Percentiles rank a stretch among this genome's conserved stretches.
Conservation (phyloP, 2,329 filamentous ascomycete genomes). For the Alternaria angustiovoidea region DNA sequence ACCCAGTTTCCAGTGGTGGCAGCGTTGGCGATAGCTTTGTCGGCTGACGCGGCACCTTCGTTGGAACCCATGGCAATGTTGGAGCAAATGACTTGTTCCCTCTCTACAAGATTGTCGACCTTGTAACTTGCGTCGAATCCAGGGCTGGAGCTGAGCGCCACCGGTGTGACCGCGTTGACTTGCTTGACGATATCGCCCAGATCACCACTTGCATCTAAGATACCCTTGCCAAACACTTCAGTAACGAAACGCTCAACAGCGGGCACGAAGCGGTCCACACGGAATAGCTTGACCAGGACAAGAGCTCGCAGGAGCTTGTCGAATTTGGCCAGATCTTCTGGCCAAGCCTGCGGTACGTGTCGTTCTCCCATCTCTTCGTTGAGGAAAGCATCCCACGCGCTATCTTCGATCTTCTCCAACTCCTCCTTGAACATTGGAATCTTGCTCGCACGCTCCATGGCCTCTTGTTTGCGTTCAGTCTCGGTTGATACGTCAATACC, state of each 20-base stretch:
- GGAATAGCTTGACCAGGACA: constrained; percentile 90
- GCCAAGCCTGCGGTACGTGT: constrained; percentile 79
- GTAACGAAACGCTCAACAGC: constrained; percentile 89
- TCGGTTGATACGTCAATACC: constrained; percentile 81
- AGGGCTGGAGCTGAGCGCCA: constrained; percentile 91
- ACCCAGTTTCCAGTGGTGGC: constrained; percentile 95
- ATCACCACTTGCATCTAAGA: constrained; percentile 86
- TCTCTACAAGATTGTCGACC: constrained; percentile 92
- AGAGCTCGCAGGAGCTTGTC: constrained; percentile 85
- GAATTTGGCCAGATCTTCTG: constrained; percentile 67
- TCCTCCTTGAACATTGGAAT: constrained; percentile 77
- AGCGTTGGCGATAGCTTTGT: constrained; percentile 93
- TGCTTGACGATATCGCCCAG: constrained; percentile 84
- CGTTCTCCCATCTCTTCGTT: constrained; percentile 87
- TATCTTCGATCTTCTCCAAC: constrained; percentile 67
- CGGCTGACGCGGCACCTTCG: constrained; percentile 88
- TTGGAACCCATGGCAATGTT: constrained; percentile 99
- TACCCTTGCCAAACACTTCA: constrained; percentile 80
- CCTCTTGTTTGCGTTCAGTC: constrained; percentile 69
- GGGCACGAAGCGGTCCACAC: constrained; percentile 93
- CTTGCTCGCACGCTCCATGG: constrained; percentile 72
- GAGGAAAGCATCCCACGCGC: constrained; percentile 83
- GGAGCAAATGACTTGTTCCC: constrained; percentile 81
- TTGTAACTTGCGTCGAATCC: constrained; percentile 99
- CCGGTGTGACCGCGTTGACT: constrained; percentile 82